These are phyloP conservation scores for Phytophthora boehmeriae DNA, from an alignment of 352 stramenopile species.

Conservation along the genomic window DNA sequence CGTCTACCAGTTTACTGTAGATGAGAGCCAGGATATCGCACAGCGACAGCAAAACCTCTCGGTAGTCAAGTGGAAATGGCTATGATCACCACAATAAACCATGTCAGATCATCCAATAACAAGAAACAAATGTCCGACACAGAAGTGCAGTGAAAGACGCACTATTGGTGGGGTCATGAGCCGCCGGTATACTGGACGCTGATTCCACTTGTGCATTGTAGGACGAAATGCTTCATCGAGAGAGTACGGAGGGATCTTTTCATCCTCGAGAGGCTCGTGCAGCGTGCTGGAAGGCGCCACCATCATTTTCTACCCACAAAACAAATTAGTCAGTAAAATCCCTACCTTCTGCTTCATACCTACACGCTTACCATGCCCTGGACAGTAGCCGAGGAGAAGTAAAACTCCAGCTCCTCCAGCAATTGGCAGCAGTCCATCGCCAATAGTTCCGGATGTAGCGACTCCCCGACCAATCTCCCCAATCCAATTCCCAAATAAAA, in stretches of 20 bases:
- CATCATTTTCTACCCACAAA: slow-evolving; percentile 73
- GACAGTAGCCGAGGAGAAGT: slow-evolving; percentile 73
- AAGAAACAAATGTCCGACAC: background rate
- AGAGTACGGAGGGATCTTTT: slow-evolving; percentile 46
- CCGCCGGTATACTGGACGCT: slow-evolving; percentile 73
- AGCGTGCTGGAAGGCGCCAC: slow-evolving; percentile 75
- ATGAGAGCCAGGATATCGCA: slow-evolving; percentile 84
- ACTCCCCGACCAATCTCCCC: slow-evolving; percentile 62
- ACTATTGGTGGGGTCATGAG: slow-evolving; percentile 80
- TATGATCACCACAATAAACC: slow-evolving; percentile 25
- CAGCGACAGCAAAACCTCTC: slow-evolving; percentile 79
- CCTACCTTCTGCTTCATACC: background rate
- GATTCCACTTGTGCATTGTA: slow-evolving; percentile 85
- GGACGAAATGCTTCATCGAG: slow-evolving; percentile 65
- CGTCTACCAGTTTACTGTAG: slow-evolving; percentile 84
- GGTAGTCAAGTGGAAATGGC: slow-evolving; percentile 83
- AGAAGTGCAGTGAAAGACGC: slow-evolving; percentile 3
- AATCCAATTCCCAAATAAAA: slow-evolving; percentile 83
- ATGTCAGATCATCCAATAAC: background rate
- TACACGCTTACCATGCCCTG: slow-evolving; percentile 70
- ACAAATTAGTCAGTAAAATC: background rate
- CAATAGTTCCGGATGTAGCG: slow-evolving; percentile 57
- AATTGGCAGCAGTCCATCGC: slow-evolving; percentile 79
- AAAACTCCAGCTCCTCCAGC: slow-evolving; percentile 88
- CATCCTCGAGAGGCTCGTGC: slow-evolving; percentile 53